Evolutionary conservation across 2,329 filamentous ascomycete genomes (phyloP), one percentile per base, ranked within the genome.

Genomic region (Cercospora sesami): DNA sequence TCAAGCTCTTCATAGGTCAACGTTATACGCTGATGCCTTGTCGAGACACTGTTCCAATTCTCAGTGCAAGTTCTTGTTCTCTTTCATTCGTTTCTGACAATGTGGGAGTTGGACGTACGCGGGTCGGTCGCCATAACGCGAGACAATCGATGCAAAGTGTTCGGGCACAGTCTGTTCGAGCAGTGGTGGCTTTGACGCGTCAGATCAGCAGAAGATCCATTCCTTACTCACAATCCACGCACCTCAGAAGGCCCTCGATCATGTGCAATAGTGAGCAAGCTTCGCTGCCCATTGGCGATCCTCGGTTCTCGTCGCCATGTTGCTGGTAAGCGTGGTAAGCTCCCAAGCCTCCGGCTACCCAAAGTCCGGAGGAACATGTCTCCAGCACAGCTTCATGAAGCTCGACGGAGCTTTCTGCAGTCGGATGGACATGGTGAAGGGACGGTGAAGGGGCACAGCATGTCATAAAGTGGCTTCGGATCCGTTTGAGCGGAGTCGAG

Each of bases 1-100:
- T 98, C 92, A 9, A 99, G 87, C 5, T 84, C 84, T 60, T 88
- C 82, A 78, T 96, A 98, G 0, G 89, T 94, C 65, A 96, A 82
- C 1, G 82, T 84, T 2, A 80, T 81, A 57, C 85, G 86, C 74
- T 95, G 92, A 67, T 89, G 81, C 58, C 82, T 83, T 1, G 83
- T 88, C 63, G 89, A 82, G 26, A 89, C 85, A 9, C 86, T 87
- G 60, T 58, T 28, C n/a, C 26, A 28, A 45, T 16, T 65, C 9
- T 68, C 16, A 59, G 64, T 60, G 7, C 48, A 28, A 58, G 42
- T 45, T 67, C 53, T 69, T 60, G 31, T 55, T 33, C 14, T 31
- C 21, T 59, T n/a, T 14, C 48, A 53, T 26, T 30, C 48, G 14
- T 9, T 14, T 36, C 18, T 39, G 12, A 51, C 16, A 21, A 21